Base-by-base conservation (phyloP, 2,329 filamentous ascomycete species). In the Pseudogymnoascus sp. region DNA sequence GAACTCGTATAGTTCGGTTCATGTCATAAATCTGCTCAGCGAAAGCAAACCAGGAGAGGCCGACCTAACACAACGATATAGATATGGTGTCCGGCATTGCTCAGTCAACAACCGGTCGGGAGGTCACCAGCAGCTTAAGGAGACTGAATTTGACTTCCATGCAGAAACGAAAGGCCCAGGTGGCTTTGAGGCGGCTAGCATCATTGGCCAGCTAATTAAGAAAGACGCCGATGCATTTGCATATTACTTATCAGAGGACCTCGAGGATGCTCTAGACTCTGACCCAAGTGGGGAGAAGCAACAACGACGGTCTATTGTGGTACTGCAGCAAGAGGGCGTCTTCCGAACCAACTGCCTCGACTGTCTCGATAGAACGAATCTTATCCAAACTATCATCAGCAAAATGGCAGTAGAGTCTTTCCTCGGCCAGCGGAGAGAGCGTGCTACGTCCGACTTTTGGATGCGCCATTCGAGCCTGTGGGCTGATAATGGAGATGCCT, bases 321-420 rank as follows among this genome's bases (percentile, higher is more conserved):
- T 96, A 20, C 76, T 97, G 58, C 91, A 96, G 71, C 94, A 99
- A 74, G 90, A 96, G 71, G 93, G 94, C n/a, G 84, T 96, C 5
- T 97, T 97, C 73, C 83, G 93, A 64, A 96, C 92, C 3, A 99
- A 99, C 69, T 99, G 94, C 72, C 79, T 99, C 25, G 94, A 99
- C 73, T 99, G 94, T 71, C 78, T 99, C 43, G 94, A 99, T 72
- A 85, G 94, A 62, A 99, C 94, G 6, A 99, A 99, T 71, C 79
- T 97, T 28, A 91, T 99, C 28, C 94, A 99, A 75, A 96, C 92
- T 0, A 90, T 97, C 65, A 89, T 99, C 68, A 97, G 92, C 62
- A 89, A 91, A 69, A 92, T 97, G 88, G 91, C 91, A 0, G 79
- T 97, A 18, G 91, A 96, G 71, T 79, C 87, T 0, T 97, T 97